Percentiles rank a stretch among this genome's conserved stretches.
phyloP scores from a whole-genome alignment of 1,139 yeast genomes.

The Pichia sp. region DNA sequence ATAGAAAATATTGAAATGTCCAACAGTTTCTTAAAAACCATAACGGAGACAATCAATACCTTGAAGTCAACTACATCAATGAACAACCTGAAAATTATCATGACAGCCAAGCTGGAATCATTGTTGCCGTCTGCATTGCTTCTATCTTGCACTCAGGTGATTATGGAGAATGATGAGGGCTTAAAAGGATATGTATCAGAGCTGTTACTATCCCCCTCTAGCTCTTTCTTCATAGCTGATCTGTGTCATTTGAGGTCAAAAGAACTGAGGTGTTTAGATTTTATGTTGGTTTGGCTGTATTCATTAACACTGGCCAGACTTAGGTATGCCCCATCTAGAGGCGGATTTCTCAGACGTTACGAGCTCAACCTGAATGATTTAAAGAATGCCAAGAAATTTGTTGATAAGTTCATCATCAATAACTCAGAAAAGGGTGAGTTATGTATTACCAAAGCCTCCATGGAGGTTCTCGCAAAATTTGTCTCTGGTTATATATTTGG shows the following conservation, averaged over 20 bases:
- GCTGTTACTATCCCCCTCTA: conserved; percentile 33
- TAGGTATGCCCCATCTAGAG: conserved; percentile 44
- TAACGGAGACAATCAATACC: conserved; percentile 40
- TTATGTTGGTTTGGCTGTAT: conserved; percentile 66
- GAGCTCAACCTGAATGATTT: conserved; percentile 76
- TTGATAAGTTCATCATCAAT: conserved; percentile 33
- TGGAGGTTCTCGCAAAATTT: conserved; percentile 37
- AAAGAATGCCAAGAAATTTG: conserved; percentile 39
- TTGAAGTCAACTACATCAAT: conserved; percentile 11
- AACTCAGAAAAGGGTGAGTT: conserved; percentile 34
- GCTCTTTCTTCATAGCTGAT: conserved; percentile 28
- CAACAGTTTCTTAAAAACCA: conserved; percentile 48
- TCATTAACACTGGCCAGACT: conserved; percentile 52
- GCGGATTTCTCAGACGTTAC: conserved; percentile 52
- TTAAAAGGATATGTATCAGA: conserved; percentile 33
- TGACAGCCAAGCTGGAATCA: conserved; percentile 50
- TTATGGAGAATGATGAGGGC: conserved; percentile 58
- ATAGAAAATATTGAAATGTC: conserved; percentile 78
- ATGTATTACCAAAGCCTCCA: conserved; percentile 39
- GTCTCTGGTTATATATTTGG: conserved; percentile 45
- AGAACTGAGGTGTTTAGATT: conserved; percentile 42
- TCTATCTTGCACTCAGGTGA: conserved; percentile 42
- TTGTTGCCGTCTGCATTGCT: conserved; percentile 50
- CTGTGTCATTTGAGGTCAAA: conserved; percentile 28
- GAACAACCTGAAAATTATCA: conserved; percentile 43